phyloP scores from a whole-genome alignment of 1,284 basidiomycete species.

The Ustilago esculenta region DNA sequence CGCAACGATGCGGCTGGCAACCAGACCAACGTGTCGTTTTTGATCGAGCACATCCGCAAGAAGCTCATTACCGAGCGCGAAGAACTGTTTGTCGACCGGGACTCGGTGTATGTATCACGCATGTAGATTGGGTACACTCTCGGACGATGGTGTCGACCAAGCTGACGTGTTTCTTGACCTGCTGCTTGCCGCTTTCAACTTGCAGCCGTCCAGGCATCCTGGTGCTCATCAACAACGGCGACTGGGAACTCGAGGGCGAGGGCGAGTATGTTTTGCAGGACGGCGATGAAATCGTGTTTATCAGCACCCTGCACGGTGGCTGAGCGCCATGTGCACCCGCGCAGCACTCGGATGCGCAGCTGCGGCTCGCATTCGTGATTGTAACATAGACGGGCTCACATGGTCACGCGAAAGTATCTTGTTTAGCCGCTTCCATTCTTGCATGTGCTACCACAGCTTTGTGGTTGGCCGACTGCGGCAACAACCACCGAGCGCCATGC shows the following conservation, averaged over 20 bases:
- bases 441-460: no score
- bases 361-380: no score
- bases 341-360: no score
- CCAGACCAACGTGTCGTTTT: constrained; percentile 75
- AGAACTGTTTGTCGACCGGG: constrained; percentile 88
- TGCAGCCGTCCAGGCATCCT: constrained; percentile 91
- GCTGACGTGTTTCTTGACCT: no score
- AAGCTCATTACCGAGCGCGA: constrained; percentile 83
- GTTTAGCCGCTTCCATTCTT: not conserved
- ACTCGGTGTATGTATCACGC: constrained; percentile 79
- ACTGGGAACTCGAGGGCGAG: constrained; percentile 98
- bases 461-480: no score
- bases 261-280: constrained; percentile 82
- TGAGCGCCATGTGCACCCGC: no score
- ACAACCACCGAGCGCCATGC: no score
- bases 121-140: not conserved
- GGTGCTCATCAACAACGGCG: constrained; percentile 93
- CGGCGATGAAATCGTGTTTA: constrained; percentile 91
- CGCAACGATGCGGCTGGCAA: constrained; percentile 35
- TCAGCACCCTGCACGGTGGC: constrained; percentile 93
- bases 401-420: no score
- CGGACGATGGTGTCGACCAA: constrained; percentile 5
- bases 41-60: constrained; percentile 82
- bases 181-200: not conserved
- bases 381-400: constrained; percentile 6